phyloP scores from a whole-genome alignment of 2,329 filamentous ascomycete species.

The Cryphonectria parasitica region DNA sequence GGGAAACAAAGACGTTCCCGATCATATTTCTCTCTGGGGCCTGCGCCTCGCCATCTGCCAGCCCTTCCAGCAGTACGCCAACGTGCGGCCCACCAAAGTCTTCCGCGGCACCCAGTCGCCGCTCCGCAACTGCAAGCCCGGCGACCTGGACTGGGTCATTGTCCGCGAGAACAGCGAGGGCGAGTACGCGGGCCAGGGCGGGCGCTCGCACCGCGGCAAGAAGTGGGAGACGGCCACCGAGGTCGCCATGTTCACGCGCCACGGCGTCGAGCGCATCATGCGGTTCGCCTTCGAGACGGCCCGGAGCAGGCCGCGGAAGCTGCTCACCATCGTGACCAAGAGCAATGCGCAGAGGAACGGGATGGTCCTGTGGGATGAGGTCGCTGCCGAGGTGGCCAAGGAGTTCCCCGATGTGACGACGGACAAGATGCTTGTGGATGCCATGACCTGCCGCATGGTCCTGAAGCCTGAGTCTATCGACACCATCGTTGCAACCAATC shows the following conservation, averaged over 20 bases:
- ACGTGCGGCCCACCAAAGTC: conserved; percentile 64
- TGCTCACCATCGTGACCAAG: conserved; percentile 67
- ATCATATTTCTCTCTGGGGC: conserved; percentile 69
- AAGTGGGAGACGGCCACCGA: conserved; percentile 66
- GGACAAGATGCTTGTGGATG: conserved; percentile 68
- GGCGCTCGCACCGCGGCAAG: conserved; percentile 58
- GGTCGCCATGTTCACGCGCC: conserved; percentile 64
- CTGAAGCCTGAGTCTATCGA: conserved; percentile 61
- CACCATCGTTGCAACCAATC: conserved; percentile 66
- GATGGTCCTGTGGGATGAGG: conserved; percentile 70
- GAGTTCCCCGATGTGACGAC: conserved; percentile 63
- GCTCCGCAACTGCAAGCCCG: conserved; percentile 50
- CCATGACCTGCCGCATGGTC: conserved; percentile 56
- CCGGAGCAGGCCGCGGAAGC: conserved; percentile 54
- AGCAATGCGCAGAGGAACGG: conserved; percentile 68
- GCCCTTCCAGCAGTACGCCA: conserved; percentile 67
- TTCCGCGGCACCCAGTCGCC: conserved; percentile 62
- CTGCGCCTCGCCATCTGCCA: conserved; percentile 67
- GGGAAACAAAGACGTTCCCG: conserved; percentile 55
- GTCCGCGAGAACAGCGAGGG: conserved; percentile 69
- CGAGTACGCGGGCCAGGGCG: conserved; percentile 67
- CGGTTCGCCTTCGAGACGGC: conserved; percentile 66
- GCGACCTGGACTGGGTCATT: conserved; percentile 68
- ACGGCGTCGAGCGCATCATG: conserved; percentile 63
- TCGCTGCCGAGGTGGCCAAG: conserved; percentile 56